A percentile compares a stretch with the other conserved stretches of the same genome.
These are phyloP conservation scores for Kwoniella mangroviensis DNA, from an alignment of 768 basidiomycete genomes.

Conservation along the genomic window DNA sequence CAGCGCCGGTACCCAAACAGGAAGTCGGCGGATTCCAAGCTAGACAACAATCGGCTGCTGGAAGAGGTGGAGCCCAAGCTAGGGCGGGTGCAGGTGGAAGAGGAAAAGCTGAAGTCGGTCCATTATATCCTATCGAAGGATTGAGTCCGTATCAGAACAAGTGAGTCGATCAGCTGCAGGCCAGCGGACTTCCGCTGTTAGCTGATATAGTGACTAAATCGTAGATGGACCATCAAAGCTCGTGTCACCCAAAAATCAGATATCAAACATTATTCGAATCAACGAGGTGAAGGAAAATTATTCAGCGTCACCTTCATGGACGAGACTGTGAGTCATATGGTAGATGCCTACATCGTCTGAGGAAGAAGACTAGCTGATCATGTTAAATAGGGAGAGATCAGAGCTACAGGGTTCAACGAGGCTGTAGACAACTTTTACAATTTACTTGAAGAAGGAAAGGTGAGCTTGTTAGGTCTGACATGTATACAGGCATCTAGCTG, in stretches of 20 bases:
- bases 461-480: slow-evolving; percentile 7
- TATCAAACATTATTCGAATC: slow-evolving; percentile 85
- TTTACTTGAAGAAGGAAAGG: slow-evolving; percentile 83
- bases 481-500: not conserved
- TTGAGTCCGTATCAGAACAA: slow-evolving; percentile 96
- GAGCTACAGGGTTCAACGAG: slow-evolving; percentile 86
- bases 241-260: slow-evolving; percentile 88
- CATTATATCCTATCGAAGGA: slow-evolving; percentile 84
- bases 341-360: not conserved
- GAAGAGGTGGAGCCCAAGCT: slow-evolving; percentile 23
- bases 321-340: slow-evolving; percentile 69
- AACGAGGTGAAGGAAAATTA: slow-evolving; percentile 88
- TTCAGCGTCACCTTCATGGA: slow-evolving; percentile 95
- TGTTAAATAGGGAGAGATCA: slow-evolving; percentile 67
- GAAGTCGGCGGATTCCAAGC: slow-evolving; percentile 33
- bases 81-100: slow-evolving; percentile 20
- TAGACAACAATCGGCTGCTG: slow-evolving; percentile 22
- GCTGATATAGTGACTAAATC: not conserved
- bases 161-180: slow-evolving; percentile 40
- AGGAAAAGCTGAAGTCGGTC: slow-evolving; percentile 47
- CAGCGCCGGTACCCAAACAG: slow-evolving; percentile 52
- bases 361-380: not conserved
- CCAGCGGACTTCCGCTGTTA: not conserved
- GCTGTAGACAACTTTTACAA: slow-evolving; percentile 81
- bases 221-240: slow-evolving; percentile 90